phyloP scores from a whole-genome alignment of 768 basidiomycete genomes.

The Tulasnella sp. region DNA sequence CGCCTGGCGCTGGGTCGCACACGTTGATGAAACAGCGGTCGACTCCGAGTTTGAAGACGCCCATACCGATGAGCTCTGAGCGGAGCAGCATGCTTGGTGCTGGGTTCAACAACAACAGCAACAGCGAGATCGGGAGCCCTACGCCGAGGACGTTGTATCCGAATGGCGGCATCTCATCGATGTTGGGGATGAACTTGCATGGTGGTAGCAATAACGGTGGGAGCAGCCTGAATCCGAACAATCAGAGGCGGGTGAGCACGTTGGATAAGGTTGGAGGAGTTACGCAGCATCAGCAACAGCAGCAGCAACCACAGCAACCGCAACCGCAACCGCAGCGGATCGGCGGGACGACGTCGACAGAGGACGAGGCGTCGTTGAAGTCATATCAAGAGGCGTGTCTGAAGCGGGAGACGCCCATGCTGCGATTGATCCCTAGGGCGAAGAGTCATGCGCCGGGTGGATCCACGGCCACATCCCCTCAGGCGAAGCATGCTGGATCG shows the following conservation, averaged over 20 bases:
- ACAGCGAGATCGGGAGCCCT: constrained; percentile 1
- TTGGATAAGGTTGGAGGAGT: neutral
- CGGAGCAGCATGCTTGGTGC: neutral
- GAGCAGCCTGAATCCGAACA: neutral
- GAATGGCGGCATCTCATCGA: neutral
- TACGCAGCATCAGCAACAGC: neutral
- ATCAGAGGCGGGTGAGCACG: neutral
- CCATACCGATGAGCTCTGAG: constrained; percentile 9
- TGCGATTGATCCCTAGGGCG: constrained; percentile 1
- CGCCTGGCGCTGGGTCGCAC: neutral
- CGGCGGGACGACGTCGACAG: neutral
- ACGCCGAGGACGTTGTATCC: constrained; percentile 10
- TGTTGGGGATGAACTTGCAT: constrained; percentile 6
- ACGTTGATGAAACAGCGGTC: constrained; percentile 7
- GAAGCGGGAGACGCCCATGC: constrained; percentile 14
- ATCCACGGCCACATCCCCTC: neutral
- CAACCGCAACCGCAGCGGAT: neutral
- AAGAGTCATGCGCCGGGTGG: neutral
- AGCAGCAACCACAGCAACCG: neutral
- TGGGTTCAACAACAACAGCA: too few relatives aligned
- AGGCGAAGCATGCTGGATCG: neutral
- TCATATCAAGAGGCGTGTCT: constrained; percentile 16
- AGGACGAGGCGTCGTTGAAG: constrained; percentile 3
- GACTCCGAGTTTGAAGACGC: constrained; percentile 13
- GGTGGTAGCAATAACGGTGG: neutral